Evolutionary conservation across 495 filamentous ascomycete genomes (phyloP).

Genomic region (Penicillium odoratum): DNA sequence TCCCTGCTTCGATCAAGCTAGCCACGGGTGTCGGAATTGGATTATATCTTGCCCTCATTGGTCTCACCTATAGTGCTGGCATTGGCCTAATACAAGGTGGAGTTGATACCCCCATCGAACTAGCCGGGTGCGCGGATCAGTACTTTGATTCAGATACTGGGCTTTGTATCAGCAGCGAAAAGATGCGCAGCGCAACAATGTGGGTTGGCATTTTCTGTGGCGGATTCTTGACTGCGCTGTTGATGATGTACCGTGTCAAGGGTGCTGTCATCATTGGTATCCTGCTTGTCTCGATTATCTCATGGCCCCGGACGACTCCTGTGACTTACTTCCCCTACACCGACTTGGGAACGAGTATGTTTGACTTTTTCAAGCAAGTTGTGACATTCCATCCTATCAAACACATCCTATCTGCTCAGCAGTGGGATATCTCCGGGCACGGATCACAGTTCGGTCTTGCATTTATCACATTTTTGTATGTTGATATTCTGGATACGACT

Average conservation of each 20-base stretch:
- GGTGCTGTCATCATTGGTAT: constrained; percentile 81
- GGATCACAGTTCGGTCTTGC: constrained; percentile 73
- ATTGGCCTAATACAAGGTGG: constrained; percentile 70
- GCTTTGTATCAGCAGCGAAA: constrained; percentile 51
- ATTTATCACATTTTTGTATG: constrained; percentile 77
- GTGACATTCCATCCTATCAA: constrained; percentile 76
- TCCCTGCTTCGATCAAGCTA: constrained; percentile 77
- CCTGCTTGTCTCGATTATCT: constrained; percentile 77
- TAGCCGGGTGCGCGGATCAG: constrained; percentile 63
- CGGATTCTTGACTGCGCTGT: constrained; percentile 68
- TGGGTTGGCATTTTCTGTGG: constrained; percentile 86
- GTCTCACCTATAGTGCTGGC: constrained; percentile 74
- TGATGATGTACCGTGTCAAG: constrained; percentile 83
- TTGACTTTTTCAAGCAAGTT: constrained; percentile 83
- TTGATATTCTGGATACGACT: constrained; percentile 78
- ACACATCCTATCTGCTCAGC: constrained; percentile 61
- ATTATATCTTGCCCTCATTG: constrained; percentile 77
- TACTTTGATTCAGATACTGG: constrained; percentile 37
- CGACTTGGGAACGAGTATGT: constrained; percentile 58
- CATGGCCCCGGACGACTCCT: constrained; percentile 70
- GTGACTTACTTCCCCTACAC: constrained; percentile 80
- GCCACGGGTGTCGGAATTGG: constrained; percentile 83
- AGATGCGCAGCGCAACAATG: constrained; percentile 76
- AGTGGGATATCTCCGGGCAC: constrained; percentile 64
- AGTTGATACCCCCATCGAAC: constrained; percentile 57